Evolutionary conservation across 345 rosid genomes (phyloP), one percentile per base, ranked within the genome.

Genomic region (Murraya koenigii): DNA sequence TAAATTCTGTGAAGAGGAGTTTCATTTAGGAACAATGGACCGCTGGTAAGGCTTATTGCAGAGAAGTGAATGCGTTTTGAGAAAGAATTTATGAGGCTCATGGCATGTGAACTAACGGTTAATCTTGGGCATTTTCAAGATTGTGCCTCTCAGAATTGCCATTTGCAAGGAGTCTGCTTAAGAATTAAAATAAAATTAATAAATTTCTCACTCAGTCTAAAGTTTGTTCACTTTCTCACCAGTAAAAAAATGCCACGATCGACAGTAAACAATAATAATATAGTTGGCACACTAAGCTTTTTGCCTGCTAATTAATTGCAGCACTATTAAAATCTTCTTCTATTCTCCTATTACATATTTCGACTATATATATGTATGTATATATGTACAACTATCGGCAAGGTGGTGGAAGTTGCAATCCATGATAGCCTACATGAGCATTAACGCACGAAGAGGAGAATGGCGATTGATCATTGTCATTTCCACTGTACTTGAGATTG

Each of bases 341-440:
- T 17, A 4, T 52, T 52, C 56, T 5, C 56, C 56, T 52, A 52
- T 15, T 17, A 1, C 49, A 44, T 13, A 44, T 44, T 44, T 44
- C 49, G 49, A 44, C 49, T 3, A 13, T 13, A 13, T 1, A 44
- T 0, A 9, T 1, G 47, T 0, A 26, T 0, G 11, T 0, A 47
- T 11, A 22, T 41, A 23, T 23, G 26, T 8, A 44, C 38, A 20
- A 8, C 68, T 81, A 79, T 1, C 38, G 41, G 78, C 93, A 89
- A 70, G 88, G 84, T 3, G 84, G 83, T 25, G 93, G 93, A 38
- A 39, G 63, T 72, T 88, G 91, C 62, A 47, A 0, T 5, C 91
- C 91, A 1, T 33, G 26, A 72, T 82, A 87, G 71, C 19, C 47
- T 3, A 81, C 61, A 38, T 38, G 64, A 0, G 88, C 87, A 49